Conservation (phyloP, 129 eudicot genomes). For the Centaurea solstitialis region DNA sequence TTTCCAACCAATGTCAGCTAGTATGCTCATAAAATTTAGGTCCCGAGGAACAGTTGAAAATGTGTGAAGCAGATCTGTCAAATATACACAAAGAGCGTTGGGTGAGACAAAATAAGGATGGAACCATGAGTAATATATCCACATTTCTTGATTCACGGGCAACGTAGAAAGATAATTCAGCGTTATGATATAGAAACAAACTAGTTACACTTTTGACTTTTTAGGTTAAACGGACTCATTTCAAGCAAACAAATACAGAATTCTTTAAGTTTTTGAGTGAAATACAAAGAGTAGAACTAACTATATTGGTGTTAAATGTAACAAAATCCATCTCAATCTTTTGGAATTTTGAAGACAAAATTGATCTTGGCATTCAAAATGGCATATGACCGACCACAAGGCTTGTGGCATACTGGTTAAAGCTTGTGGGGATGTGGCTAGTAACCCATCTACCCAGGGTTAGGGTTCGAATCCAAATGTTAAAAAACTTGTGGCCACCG, state of each 20-base stretch:
- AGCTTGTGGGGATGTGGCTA: too few species aligned
- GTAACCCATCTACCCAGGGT: too few species aligned
- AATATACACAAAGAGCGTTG: not conserved
- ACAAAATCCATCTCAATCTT: not conserved
- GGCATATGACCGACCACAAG: too few species aligned
- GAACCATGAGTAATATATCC: not conserved
- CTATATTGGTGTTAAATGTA: not conserved
- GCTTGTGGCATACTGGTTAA: too few species aligned
- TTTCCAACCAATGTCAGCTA: conserved; percentile 88
- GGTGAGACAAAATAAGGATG: conserved; percentile 1
- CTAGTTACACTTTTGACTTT: not conserved
- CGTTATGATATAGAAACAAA: not conserved
- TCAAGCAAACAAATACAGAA: not conserved
- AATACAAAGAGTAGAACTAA: not conserved
- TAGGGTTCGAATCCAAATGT: too few species aligned
- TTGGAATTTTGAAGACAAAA: not conserved
- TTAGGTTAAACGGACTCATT: too few species aligned
- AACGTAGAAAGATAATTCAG: not conserved
- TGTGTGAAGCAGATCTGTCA: conserved; percentile 73
- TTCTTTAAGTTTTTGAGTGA: not conserved
- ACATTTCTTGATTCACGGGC: conserved; percentile 4
- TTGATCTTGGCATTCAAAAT: not conserved
- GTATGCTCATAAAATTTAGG: conserved; percentile 87
- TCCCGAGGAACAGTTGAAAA: conserved; percentile 62
- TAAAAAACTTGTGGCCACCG: too few species aligned